Evolutionary conservation across 768 basidiomycete genomes (phyloP).

Genomic region (Calocybe gangraenosa): DNA sequence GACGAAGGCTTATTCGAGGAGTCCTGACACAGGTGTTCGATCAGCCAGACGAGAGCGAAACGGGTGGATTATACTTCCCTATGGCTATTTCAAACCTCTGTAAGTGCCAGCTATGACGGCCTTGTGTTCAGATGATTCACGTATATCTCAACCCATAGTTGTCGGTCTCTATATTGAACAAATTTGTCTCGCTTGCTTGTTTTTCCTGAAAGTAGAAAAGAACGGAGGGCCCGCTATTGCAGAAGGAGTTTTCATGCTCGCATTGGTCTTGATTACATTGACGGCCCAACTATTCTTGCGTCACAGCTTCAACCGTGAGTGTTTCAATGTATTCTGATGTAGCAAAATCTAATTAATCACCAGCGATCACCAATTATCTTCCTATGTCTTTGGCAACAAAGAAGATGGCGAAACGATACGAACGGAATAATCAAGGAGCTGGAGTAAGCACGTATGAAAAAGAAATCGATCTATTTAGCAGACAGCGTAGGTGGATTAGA

Average conservation of each 20-base stretch:
- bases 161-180: conserved; percentile 73
- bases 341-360: conserved; percentile 2
- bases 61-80: conserved; percentile 40
- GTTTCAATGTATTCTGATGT: no score
- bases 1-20: conserved; percentile 12
- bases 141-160: conserved; percentile 28
- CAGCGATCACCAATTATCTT: conserved; percentile 49
- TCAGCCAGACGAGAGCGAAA: conserved; percentile 46
- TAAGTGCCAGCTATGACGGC: conserved; percentile 25
- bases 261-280: conserved; percentile 52
- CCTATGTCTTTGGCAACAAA: conserved; percentile 64
- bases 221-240: conserved; percentile 22
- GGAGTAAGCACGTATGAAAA: conserved; percentile 16
- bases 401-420: conserved; percentile 42
- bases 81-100: conserved; percentile 48
- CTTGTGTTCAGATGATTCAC: no score
- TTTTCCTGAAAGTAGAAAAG: conserved; percentile 52
- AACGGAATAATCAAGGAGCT: conserved; percentile 25
- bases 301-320: conserved; percentile 38
- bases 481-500: conserved; percentile 22
- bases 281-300: conserved; percentile 33
- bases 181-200: conserved; percentile 58
- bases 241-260: conserved; percentile 54
- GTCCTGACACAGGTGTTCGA: conserved; percentile 51
- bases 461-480: conserved; percentile 35